Percentiles rank a stretch among this genome's conserved stretches.
Evolutionary conservation across 495 filamentous ascomycete genomes (phyloP).

Genomic region (Penicillium psychrofluorescens): DNA sequence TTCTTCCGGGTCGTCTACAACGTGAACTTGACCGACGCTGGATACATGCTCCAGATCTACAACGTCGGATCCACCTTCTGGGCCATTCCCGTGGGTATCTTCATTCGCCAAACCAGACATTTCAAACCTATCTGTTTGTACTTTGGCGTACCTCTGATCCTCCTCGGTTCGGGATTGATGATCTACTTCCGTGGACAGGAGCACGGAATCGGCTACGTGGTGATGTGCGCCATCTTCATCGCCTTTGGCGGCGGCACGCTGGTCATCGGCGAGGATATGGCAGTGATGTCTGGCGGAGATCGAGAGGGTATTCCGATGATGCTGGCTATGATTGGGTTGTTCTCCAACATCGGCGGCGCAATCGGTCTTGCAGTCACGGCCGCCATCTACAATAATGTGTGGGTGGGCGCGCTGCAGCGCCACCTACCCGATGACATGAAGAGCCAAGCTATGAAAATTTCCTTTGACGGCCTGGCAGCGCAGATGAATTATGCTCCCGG

Average conservation of each 20-base stretch:
- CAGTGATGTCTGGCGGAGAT: slow-evolving; percentile 60
- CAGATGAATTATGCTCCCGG: slow-evolving; percentile 51
- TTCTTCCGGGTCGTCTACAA: slow-evolving; percentile 66
- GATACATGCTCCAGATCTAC: slow-evolving; percentile 64
- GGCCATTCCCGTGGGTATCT: slow-evolving; percentile 49
- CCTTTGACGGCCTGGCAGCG: slow-evolving; percentile 31
- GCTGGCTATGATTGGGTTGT: slow-evolving; percentile 60
- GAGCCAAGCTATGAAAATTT: slow-evolving; percentile 40
- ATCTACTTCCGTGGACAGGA: slow-evolving; percentile 60
- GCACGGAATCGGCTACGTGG: slow-evolving; percentile 55
- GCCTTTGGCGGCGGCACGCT: slow-evolving; percentile 60
- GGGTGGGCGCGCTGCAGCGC: slow-evolving; percentile 44
- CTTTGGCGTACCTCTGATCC: slow-evolving; percentile 56
- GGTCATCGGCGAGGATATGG: slow-evolving; percentile 64
- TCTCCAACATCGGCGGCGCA: slow-evolving; percentile 59
- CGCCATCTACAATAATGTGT: slow-evolving; percentile 64
- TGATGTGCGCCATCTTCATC: slow-evolving; percentile 78
- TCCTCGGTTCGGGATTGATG: slow-evolving; percentile 60
- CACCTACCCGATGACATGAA: slow-evolving; percentile 36
- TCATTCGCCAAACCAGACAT: slow-evolving; percentile 47
- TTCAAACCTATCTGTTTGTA: slow-evolving; percentile 54
- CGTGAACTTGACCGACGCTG: slow-evolving; percentile 47
- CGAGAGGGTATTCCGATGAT: slow-evolving; percentile 62
- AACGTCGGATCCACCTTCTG: slow-evolving; percentile 61
- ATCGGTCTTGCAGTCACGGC: slow-evolving; percentile 59